Conservation (phyloP, 805 yeast genomes). For the Metschnikowia similis region DNA sequence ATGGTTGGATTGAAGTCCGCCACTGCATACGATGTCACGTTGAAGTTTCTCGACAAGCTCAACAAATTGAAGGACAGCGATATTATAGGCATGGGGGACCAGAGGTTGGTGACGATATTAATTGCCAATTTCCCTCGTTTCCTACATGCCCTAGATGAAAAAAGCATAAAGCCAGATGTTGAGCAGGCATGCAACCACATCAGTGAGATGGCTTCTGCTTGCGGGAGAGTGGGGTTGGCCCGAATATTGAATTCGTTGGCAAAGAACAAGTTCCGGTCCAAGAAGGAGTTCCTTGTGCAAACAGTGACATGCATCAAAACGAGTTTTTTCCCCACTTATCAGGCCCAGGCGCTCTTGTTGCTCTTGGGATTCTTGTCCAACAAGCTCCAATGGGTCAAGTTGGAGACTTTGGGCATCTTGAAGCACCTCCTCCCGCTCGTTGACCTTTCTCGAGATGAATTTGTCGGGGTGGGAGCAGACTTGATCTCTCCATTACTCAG, state of each 20-base stretch:
- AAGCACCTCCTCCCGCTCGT: constrained; percentile 72
- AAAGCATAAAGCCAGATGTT: constrained; percentile 45
- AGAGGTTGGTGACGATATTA: constrained; percentile 66
- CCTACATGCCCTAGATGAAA: constrained; percentile 66
- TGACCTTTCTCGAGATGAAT: constrained; percentile 72
- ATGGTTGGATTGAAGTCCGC: constrained; percentile 82
- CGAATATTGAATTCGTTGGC: constrained; percentile 73
- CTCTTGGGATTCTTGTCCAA: constrained; percentile 78
- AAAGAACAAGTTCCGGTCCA: constrained; percentile 79
- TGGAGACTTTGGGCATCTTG: constrained; percentile 73
- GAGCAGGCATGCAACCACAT: constrained; percentile 43
- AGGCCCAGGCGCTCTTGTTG: constrained; percentile 70
- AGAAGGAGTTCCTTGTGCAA: constrained; percentile 83
- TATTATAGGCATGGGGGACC: constrained; percentile 67
- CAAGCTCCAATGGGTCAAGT: constrained; percentile 70
- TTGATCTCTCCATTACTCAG: constrained; percentile 85
- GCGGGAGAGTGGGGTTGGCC: constrained; percentile 55
- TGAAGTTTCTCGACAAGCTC: constrained; percentile 68
- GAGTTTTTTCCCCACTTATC: constrained; percentile 67
- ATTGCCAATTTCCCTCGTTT: constrained; percentile 81
- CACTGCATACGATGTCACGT: constrained; percentile 71
- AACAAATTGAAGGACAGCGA: constrained; percentile 65
- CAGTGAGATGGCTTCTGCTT: constrained; percentile 55
- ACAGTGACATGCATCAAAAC: constrained; percentile 65
- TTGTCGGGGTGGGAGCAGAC: constrained; percentile 91